Evolutionary conservation across 2,329 filamentous ascomycete species (phyloP).

Genomic region (Epichloe sibirici): DNA sequence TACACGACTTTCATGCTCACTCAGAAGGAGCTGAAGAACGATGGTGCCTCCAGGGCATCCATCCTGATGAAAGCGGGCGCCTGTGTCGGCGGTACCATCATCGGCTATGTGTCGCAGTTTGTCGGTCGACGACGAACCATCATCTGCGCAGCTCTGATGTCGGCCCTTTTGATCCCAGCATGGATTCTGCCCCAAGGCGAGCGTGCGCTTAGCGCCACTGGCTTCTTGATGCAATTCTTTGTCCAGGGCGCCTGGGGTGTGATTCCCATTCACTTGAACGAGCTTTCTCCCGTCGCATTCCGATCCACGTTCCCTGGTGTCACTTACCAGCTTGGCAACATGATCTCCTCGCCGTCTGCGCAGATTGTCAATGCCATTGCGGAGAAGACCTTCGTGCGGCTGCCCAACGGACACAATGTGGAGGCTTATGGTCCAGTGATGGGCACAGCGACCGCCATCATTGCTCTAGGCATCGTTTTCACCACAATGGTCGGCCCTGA

Average conservation of each 20-base stretch:
- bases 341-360: constrained; percentile 58
- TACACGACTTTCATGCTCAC: constrained; percentile 72
- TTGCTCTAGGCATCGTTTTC: constrained; percentile 54
- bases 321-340: constrained; percentile 64
- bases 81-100: constrained; percentile 58
- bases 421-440: constrained; percentile 65
- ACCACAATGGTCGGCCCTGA: constrained; percentile 63
- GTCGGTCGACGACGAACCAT: constrained; percentile 61
- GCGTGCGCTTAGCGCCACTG: constrained; percentile 45
- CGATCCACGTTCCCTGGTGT: constrained; percentile 59
- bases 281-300: constrained; percentile 58
- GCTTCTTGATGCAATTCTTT: constrained; percentile 60
- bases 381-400: constrained; percentile 46
- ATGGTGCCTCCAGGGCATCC: constrained; percentile 56
- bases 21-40: constrained; percentile 56
- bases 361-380: constrained; percentile 69
- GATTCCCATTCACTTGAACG: constrained; percentile 62
- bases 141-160: constrained; percentile 45
- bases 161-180: constrained; percentile 51
- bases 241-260: constrained; percentile 56
- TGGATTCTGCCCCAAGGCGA: constrained; percentile 57
- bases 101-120: constrained; percentile 66
- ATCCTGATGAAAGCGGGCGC: constrained; percentile 73
- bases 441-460: constrained; percentile 67
- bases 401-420: constrained; percentile 40